A percentile compares a stretch with the other conserved stretches of the same genome.
Evolutionary conservation across 1,284 basidiomycete species (phyloP).

Genomic region (Malassezia japonica): DNA sequence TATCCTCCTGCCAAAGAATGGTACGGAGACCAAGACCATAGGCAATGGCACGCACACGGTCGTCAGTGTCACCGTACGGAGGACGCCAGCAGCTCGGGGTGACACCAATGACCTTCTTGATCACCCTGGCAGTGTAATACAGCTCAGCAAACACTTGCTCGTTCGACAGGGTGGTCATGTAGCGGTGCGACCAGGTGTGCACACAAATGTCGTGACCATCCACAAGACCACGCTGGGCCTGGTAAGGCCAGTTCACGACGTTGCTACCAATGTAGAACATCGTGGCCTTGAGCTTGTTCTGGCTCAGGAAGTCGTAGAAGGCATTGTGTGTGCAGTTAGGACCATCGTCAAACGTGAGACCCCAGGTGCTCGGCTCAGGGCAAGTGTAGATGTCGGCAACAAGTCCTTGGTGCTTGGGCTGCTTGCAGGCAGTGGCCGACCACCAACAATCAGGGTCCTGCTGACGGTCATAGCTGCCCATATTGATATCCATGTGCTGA

Average conservation of each 20-base stretch:
- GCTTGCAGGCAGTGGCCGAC: conserved; percentile 31
- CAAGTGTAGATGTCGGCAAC: conserved; percentile 45
- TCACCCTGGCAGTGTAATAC: conserved; percentile 52
- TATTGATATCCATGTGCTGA: neutral
- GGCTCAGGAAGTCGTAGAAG: conserved; percentile 18
- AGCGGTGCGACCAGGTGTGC: conserved; percentile 26
- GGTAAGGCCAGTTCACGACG: conserved; percentile 14
- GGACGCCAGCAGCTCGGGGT: conserved; percentile 50
- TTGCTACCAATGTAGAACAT: conserved; percentile 27
- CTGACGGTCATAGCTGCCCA: conserved; percentile 10
- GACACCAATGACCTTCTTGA: conserved; percentile 52
- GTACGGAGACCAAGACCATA: conserved; percentile 50
- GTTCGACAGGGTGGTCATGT: conserved; percentile 20
- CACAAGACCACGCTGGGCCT: conserved; percentile 20
- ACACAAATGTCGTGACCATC: conserved; percentile 23
- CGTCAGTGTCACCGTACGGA: conserved; percentile 53
- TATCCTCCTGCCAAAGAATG: conserved; percentile 51
- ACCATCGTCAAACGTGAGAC: conserved; percentile 33
- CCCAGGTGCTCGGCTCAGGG: conserved; percentile 50
- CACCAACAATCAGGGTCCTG: conserved; percentile 42
- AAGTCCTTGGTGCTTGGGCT: conserved; percentile 36
- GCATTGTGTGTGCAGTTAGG: conserved; percentile 31
- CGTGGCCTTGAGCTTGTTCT: conserved; percentile 19
- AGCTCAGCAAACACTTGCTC: conserved; percentile 52
- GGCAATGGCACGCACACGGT: conserved; percentile 52